Base-by-base conservation (phyloP, 352 stramenopile species). In the Globisporangium canariense region DNA sequence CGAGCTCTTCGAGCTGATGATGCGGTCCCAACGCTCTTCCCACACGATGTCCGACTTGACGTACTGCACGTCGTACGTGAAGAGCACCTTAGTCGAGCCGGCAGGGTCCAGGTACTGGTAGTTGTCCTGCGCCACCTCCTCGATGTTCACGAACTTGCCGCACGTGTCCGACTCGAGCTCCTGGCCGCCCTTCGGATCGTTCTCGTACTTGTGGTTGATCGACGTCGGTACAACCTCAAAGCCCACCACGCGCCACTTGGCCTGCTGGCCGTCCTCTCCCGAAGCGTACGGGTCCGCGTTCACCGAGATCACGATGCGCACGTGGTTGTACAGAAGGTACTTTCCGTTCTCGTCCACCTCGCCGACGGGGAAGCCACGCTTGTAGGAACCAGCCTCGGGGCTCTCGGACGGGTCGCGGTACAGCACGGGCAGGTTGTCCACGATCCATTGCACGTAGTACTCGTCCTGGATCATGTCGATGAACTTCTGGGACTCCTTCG, bases 11-110 rank as follows among this genome's bases (percentile, higher is more conserved):
- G 75, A 93, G 71, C 91, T 95, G 73, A 99, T 96, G 84, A 99
- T 99, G n/a, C 98, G 91, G 77, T 99, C 98, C 98, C 98, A 99
- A 49, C 98, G 88, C 70, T 98, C 87, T 25, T 98, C 88, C 97
- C 98, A 99, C 49, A 90, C 70, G 51, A 98, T 97, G 46, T 98
- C 83, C 54, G 83, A 96, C 67, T 97, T 81, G 71, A 98, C 73
- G 81, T 96, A 99, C 65, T 98, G 77, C 45, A 99, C 97, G 73
- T 99, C 96, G 79, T 99, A 99, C 40, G 97, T 99, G 79, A 98
- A 99, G n/a, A 99, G 79, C 59, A 99, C 88, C 7, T 89, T 89
- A 45, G 83, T 94, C 57, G 86, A 64, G 20, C 78, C 78, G 34
- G 78, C 65, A 7, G 81, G 69, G 56, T 93, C 76, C 54, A 96